A percentile compares a stretch with the other conserved stretches of the same genome.
These are phyloP conservation scores for Pseudopithomyces chartarum DNA, from an alignment of 2,329 filamentous ascomycete species.

Conservation along the genomic window DNA sequence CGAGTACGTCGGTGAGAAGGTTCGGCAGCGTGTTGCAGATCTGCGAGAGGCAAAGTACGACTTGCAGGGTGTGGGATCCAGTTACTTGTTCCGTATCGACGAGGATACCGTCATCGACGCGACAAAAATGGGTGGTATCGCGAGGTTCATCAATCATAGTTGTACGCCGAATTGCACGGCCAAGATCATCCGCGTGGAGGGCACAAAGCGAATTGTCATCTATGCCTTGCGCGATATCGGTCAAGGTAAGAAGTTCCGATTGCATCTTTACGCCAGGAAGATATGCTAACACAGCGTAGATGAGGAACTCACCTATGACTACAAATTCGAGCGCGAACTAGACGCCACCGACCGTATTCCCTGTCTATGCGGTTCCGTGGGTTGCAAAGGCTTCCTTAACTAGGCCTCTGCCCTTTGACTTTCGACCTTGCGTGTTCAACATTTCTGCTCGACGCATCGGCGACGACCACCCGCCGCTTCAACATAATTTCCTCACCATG, in stretches of 20 bases:
- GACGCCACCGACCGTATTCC: slow-evolving; percentile 94
- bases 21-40: slow-evolving; percentile 96
- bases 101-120: slow-evolving; percentile 97
- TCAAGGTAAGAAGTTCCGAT: slow-evolving; percentile 72
- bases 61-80: slow-evolving; percentile 95
- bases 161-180: slow-evolving; percentile 98
- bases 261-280: neutral
- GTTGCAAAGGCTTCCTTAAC: slow-evolving; percentile 99
- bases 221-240: slow-evolving; percentile 95
- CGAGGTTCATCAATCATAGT: slow-evolving; percentile 97
- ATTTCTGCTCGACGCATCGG: neutral
- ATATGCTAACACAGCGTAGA: slow-evolving; percentile 61
- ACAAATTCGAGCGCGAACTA: slow-evolving; percentile 98
- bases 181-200: slow-evolving; percentile 99
- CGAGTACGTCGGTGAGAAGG: slow-evolving; percentile 97
- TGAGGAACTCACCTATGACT: slow-evolving; percentile 99
- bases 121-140: slow-evolving; percentile 97
- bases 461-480: neutral
- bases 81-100: slow-evolving; percentile 97
- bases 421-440: neutral
- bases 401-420: slow-evolving; percentile 52
- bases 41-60: slow-evolving; percentile 90
- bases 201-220: slow-evolving; percentile 97
- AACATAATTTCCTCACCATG: neutral
- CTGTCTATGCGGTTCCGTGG: slow-evolving; percentile 92